Conservation (phyloP, 192 early-diverging fungal species). For the Podila horticola region DNA sequence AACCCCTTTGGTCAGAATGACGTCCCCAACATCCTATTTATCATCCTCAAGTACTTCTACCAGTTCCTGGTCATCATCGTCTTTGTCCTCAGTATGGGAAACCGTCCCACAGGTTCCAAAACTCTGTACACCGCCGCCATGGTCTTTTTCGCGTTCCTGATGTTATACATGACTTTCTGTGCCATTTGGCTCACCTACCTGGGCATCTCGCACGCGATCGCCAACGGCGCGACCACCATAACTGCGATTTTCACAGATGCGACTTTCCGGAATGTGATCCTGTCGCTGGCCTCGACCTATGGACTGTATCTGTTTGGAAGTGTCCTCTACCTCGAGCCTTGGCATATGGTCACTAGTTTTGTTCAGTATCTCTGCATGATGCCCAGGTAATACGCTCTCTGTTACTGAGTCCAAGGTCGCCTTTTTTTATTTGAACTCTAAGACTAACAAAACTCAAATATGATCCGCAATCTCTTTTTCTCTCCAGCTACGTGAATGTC, state of each 20-base stretch:
- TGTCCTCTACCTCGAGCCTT: conserved; percentile 77
- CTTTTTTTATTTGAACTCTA: too few relatives aligned
- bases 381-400: conserved; percentile 65
- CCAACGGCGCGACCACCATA: conserved; percentile 63
- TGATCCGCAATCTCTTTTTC: conserved; percentile 61
- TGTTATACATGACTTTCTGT: conserved; percentile 88
- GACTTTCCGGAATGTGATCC: conserved; percentile 71
- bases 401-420: background rate
- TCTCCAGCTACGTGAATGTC: conserved; percentile 79
- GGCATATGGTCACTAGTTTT: conserved; percentile 83
- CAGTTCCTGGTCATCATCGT: conserved; percentile 73
- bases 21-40: conserved; percentile 68
- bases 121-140: conserved; percentile 79
- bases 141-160: conserved; percentile 87
- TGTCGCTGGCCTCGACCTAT: conserved; percentile 76
- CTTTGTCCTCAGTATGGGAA: conserved; percentile 93
- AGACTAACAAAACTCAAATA: background rate
- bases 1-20: conserved; percentile 53
- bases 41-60: conserved; percentile 79
- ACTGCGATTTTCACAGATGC: conserved; percentile 72
- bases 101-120: conserved; percentile 91
- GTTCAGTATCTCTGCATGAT: conserved; percentile 78
- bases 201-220: conserved; percentile 68
- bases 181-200: conserved; percentile 73
- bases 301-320: conserved; percentile 72